phyloP scores from a whole-genome alignment of 2,329 filamentous ascomycete species.

The Moelleriella libera region DNA sequence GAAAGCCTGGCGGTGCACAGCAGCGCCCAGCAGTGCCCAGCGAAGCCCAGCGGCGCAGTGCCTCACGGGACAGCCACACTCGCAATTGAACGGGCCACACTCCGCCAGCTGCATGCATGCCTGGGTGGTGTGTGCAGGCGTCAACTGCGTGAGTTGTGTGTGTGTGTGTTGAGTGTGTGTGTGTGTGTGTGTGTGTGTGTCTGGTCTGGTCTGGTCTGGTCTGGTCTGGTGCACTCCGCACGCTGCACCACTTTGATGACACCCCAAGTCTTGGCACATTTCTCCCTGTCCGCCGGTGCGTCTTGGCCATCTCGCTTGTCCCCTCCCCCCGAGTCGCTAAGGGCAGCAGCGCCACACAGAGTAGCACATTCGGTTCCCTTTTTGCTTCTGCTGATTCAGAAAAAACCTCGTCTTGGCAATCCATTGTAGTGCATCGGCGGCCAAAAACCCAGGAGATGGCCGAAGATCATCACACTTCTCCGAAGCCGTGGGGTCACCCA shows the following conservation, averaged over 20 bases:
- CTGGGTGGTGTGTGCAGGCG: too few species aligned
- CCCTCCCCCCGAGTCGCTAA: not conserved
- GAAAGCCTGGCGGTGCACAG: too few species aligned
- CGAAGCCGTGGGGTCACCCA: not conserved
- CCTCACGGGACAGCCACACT: too few species aligned
- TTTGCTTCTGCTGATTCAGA: not conserved
- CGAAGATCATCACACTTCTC: not conserved
- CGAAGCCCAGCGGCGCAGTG: too few species aligned
- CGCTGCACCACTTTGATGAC: not conserved
- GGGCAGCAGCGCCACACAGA: not conserved
- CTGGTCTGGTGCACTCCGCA: not conserved
- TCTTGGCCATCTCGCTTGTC: not conserved
- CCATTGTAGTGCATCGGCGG: not conserved
- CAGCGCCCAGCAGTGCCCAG: too few species aligned
- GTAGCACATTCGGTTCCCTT: not conserved
- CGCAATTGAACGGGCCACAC: too few species aligned
- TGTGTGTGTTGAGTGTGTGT: too few species aligned
- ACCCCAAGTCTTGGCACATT: conserved; percentile 2
- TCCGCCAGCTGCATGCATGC: too few species aligned
- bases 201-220: not conserved
- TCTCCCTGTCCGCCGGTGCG: not conserved
- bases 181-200: not conserved
- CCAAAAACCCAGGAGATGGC: not conserved
- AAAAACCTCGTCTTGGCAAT: not conserved
- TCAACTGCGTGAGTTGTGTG: too few species aligned